phyloP scores from a whole-genome alignment of 2,329 filamentous ascomycete genomes.

The Pseudopithomyces maydicus region DNA sequence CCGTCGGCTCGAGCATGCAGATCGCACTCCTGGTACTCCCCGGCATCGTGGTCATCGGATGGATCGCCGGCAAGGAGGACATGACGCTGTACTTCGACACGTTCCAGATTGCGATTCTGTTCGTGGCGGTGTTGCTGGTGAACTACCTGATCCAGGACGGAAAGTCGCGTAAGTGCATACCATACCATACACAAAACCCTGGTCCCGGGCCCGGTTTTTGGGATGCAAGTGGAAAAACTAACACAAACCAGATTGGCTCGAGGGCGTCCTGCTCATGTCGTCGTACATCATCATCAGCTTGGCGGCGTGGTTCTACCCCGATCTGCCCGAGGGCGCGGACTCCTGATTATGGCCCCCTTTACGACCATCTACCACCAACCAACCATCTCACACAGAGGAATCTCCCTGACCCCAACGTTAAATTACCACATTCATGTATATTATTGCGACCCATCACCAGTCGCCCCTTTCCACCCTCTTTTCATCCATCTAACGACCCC shows the following conservation, averaged over 20 bases:
- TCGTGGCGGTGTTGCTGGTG: conserved; percentile 61
- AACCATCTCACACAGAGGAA: neutral
- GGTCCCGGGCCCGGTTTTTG: too few species aligned
- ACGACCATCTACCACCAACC: neutral
- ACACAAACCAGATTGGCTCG: conserved; percentile 57
- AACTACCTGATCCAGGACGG: conserved; percentile 68
- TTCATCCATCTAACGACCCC: too few species aligned
- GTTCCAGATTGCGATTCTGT: conserved; percentile 77
- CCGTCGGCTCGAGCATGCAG: conserved; percentile 69
- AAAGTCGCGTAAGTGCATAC: conserved; percentile 51
- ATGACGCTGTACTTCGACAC: conserved; percentile 85
- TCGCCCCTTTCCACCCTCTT: too few species aligned
- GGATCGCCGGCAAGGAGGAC: conserved; percentile 62
- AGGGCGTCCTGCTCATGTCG: conserved; percentile 64
- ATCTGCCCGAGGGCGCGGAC: conserved; percentile 10
- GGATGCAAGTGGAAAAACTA: too few species aligned
- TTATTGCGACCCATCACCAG: too few species aligned
- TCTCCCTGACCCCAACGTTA: neutral
- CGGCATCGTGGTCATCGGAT: conserved; percentile 64
- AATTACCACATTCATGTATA: too few species aligned
- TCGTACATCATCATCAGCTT: conserved; percentile 67
- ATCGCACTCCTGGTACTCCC: conserved; percentile 68
- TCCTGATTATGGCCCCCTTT: neutral
- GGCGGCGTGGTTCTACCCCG: conserved; percentile 59
- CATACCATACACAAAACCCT: too few species aligned